phyloP scores from a whole-genome alignment of 129 eudicot genomes.

The Saussurea involucrata region DNA sequence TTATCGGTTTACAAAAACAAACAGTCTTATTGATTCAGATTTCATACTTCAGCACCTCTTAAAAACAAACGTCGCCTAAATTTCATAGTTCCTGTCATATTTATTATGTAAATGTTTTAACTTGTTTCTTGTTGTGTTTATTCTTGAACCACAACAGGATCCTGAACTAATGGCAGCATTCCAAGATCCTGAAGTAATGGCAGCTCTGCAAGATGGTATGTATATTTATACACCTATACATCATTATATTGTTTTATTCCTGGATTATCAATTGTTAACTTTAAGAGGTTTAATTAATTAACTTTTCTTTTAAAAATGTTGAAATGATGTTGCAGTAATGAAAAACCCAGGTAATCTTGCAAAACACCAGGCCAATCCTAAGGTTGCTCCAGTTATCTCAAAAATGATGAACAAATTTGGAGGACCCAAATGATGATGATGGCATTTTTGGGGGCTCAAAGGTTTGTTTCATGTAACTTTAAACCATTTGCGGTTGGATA shows the following conservation, averaged over 20 bases:
- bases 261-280: too few relatives aligned
- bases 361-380: conserved; percentile 76
- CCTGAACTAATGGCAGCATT: conserved; percentile 82
- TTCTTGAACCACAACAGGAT: conserved; percentile 38
- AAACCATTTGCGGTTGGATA: background rate
- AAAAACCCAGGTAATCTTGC: conserved; percentile 74
- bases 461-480: conserved; percentile 1
- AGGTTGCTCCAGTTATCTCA: conserved; percentile 75
- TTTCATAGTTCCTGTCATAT: background rate
- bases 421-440: conserved; percentile 38
- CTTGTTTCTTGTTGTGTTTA: background rate
- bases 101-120: background rate
- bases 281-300: too few relatives aligned
- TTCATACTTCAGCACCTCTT: too few relatives aligned
- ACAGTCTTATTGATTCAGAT: too few relatives aligned
- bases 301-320: background rate
- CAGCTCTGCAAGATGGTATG: conserved; percentile 83
- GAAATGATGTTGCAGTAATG: conserved; percentile 52
- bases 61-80: too few relatives aligned
- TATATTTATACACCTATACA: background rate
- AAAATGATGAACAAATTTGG: conserved; percentile 78
- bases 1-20: too few relatives aligned
- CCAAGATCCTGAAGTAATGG: conserved; percentile 86
- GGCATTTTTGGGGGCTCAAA: background rate
- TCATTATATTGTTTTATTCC: too few relatives aligned